These are phyloP conservation scores for Groenewaldozyma salmanticensis DNA, from an alignment of 805 yeast species.

Conservation along the genomic window DNA sequence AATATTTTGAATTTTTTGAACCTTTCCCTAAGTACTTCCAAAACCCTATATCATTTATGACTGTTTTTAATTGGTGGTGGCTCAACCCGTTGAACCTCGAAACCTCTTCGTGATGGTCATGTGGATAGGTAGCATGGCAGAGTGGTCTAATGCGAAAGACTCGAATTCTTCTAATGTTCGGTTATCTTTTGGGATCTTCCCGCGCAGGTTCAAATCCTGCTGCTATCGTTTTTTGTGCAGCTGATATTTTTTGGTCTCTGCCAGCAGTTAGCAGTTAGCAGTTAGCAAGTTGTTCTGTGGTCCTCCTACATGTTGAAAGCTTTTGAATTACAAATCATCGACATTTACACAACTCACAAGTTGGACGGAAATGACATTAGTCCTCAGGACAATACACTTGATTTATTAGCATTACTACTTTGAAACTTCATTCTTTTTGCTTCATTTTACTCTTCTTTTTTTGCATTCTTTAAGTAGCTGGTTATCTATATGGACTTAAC, in stretches of 20 bases:
- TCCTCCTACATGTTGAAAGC: neutral
- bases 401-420: no score
- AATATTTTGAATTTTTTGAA: no score
- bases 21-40: no score
- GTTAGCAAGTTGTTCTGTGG: neutral
- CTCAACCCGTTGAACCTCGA: no score
- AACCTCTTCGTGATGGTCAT: no score
- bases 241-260: neutral
- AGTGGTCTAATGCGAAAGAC: constrained; percentile 72
- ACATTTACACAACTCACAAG: neutral
- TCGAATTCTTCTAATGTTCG: constrained; percentile 37
- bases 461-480: neutral
- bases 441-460: neutral
- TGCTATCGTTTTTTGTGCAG: constrained; percentile 41
- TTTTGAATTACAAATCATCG: neutral
- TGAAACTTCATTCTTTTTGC: neutral
- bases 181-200: constrained; percentile 60
- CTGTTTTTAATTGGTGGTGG: no score
- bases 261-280: neutral
- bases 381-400: neutral
- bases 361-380: neutral
- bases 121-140: constrained; percentile 52
- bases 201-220: constrained; percentile 78
- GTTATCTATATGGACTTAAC: neutral
- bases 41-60: no score